Evolutionary conservation across 2,329 filamentous ascomycete genomes (phyloP), one percentile per base, ranked within the genome.

Genomic region (Pleoardoris graminearum): DNA sequence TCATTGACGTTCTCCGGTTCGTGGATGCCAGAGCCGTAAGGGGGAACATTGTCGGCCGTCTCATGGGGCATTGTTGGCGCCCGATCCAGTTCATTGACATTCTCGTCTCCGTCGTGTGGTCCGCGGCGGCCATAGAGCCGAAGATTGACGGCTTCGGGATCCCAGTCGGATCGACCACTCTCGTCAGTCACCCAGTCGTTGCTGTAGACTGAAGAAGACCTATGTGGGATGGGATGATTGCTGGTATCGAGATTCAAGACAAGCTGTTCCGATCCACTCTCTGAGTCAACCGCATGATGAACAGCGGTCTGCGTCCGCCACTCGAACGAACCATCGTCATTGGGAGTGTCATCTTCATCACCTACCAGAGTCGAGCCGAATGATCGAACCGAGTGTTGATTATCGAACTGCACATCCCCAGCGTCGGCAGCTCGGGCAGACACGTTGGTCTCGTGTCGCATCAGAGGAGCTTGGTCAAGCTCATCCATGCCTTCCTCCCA

Each of bases 61-160:
- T 45, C 29, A 17, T 35, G 38, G 7, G 45, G 17, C 25, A 53
- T 32, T 1, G 39, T 33, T 5, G 51, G 51, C 17, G 35, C 38
- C 2, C 41, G 38, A 21, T 53, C 45, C 17, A 53, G 51, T 16
- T 53, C 51, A 25, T 12, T 22, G 6, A 19, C 21, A 8, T 7
- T 17, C 10, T 8, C 25, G 14, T 23, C n/a, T 6, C 7, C 4
- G 21, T 10, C 21, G 12, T 23, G 12, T n/a, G 7, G 30, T 14
- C 22, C 38, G 12, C 7, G 38, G 10, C 21, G 21, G 16, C n/a
- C n/a, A 12, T 16, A 16, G 14, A 33, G 30, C 11, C n/a, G 30
- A 4, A 33, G 4, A 33, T 33, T 33, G 30, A 33, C 14, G 6
- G 30, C 30, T 33, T 33, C 7, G 14, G 30, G 14, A 12, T 33